Evolutionary conservation across 768 basidiomycete genomes (phyloP).

Genomic region (Paxillus rubicundulus): DNA sequence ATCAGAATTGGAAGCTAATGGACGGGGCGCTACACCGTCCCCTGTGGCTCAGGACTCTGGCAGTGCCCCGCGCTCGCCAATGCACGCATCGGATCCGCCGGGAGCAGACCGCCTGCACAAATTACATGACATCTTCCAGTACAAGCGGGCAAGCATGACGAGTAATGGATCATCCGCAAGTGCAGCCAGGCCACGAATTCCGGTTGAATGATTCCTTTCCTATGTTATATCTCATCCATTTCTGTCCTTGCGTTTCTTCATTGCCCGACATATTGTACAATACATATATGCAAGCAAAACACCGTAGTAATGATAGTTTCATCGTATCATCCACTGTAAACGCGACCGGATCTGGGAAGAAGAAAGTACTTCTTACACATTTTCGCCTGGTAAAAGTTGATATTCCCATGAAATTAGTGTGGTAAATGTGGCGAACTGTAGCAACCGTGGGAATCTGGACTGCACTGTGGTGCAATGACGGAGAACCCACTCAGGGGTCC

Average conservation of each 20-base stretch:
- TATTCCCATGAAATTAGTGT: too few relatives aligned
- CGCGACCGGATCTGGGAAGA: too few relatives aligned
- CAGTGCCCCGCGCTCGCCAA: conserved; percentile 36
- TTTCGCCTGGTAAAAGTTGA: too few relatives aligned
- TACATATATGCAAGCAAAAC: conserved; percentile 24
- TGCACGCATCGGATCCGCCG: conserved; percentile 31
- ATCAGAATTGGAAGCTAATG: conserved; percentile 64
- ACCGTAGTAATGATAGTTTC: conserved; percentile 20
- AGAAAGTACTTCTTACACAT: too few relatives aligned
- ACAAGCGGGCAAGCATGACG: conserved; percentile 61
- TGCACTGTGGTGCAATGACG: too few relatives aligned
- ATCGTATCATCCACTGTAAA: neutral
- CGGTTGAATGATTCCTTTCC: conserved; percentile 19
- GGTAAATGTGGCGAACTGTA: too few relatives aligned
- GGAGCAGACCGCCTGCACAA: conserved; percentile 68
- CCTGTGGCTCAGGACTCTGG: conserved; percentile 31
- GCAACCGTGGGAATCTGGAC: too few relatives aligned
- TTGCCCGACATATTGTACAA: conserved; percentile 29
- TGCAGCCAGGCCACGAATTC: conserved; percentile 13
- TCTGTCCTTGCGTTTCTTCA: conserved; percentile 12
- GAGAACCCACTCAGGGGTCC: too few relatives aligned
- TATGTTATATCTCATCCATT: conserved; percentile 16
- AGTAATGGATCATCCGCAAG: conserved; percentile 41
- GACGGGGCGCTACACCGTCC: conserved; percentile 32
- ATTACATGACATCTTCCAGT: conserved; percentile 80